Percentiles rank a stretch among this genome's conserved stretches.
These are phyloP conservation scores for Zea mays DNA, from an alignment of 176 grass and related monocot species.

Conservation along the genomic window DNA sequence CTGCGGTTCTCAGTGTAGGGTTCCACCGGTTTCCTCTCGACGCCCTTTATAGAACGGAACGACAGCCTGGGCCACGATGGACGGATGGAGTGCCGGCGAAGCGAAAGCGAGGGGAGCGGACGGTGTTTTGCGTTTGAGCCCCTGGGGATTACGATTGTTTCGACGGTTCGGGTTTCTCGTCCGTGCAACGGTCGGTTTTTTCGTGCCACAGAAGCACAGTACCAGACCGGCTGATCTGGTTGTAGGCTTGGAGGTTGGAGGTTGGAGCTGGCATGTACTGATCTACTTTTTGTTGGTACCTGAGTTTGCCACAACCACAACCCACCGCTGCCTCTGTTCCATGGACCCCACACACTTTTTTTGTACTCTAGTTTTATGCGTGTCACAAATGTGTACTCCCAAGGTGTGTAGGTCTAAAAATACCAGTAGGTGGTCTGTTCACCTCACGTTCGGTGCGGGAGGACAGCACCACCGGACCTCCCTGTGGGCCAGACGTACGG, in stretches of 20 bases:
- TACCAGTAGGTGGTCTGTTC: conserved; percentile 33
- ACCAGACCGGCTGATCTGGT: fast-evolving
- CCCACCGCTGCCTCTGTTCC: too few relatives aligned
- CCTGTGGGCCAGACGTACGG: neutral
- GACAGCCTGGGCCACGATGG: conserved; percentile 19
- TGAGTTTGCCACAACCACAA: too few relatives aligned
- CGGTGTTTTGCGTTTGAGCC: neutral
- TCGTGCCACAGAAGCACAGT: neutral
- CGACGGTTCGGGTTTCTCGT: fast-evolving
- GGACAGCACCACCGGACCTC: neutral
- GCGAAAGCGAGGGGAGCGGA: conserved; percentile 14
- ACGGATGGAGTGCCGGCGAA: conserved; percentile 38
- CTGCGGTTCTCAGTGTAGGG: conserved; percentile 48
- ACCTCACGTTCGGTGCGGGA: conserved; percentile 33
- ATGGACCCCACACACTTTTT: too few relatives aligned
- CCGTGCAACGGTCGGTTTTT: neutral
- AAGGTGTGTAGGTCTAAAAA: neutral
- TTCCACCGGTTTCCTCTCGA: neutral
- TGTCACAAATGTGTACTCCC: neutral
- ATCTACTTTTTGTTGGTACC: too few relatives aligned
- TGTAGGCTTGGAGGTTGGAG: too few relatives aligned
- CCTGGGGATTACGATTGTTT: fast-evolving
- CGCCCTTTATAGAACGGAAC: neutral
- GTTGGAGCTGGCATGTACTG: too few relatives aligned
- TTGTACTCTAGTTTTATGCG: neutral